Evolutionary conservation across 257 asterid species (phyloP), one percentile per base, ranked within the genome.

Genomic region (Voacanga thouarsii): DNA sequence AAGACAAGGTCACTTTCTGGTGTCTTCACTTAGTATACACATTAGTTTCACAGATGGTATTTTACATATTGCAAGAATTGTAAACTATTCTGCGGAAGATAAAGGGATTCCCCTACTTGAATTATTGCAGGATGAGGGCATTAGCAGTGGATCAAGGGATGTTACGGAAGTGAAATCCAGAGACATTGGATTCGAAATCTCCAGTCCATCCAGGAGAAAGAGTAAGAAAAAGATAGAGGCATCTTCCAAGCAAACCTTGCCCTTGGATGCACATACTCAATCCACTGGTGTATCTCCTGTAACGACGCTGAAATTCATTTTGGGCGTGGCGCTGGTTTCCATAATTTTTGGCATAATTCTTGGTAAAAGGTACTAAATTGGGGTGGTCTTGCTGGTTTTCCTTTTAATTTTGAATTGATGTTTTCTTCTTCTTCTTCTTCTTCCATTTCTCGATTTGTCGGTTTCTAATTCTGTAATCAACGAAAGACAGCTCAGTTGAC

Each of bases 291-390:
- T 79, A 57, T 84, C 96, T 65, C 84, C 90, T 61, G 47, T 79
- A 55, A 74, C 86, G 79, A 81, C 90, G 77, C 26, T 80, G 60
- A 88, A 87, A 83, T 75, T 90, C 86, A 71, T 90, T 59, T 51
- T 92, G 77, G 97, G 95, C 26, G 98, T 94, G 86, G 97, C 97
- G 30, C 73, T 94, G 68, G 88, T 92, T 82, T 94, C 98, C 12
- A 82, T 92, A 16, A 79, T 94, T 45, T 19, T 87, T 45, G 98
- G 98, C 77, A 53, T 94, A 61, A 76, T 92, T 84, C 89, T 93
- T 50, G 98, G 97, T 2, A 93, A 87, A 84, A 86, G 89, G 79
- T 93, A 91, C 74, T 93, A 85, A 79, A 26, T 51, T 24, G 45
- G 30, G 77, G 66, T 26, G 61, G 19, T 33, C 33, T 43, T 61